Evolutionary conservation across 495 filamentous ascomycete genomes (phyloP).

Genomic region (Jackrogersella minutella): DNA sequence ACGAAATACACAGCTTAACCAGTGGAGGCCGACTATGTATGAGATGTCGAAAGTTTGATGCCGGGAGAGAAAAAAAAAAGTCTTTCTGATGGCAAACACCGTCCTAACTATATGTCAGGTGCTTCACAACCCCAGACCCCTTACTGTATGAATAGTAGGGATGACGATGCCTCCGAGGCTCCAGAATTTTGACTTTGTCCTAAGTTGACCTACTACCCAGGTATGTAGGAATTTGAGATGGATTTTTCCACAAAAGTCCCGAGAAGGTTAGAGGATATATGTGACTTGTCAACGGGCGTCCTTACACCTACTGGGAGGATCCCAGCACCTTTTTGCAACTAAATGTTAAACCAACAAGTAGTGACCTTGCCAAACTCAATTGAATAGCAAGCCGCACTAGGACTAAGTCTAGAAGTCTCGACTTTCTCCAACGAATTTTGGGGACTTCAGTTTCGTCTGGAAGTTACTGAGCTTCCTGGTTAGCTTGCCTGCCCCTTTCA

Average conservation of each 20-base stretch:
- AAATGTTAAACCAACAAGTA: constrained; percentile 38
- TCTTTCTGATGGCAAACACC: constrained; percentile 40
- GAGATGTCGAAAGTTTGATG: constrained; percentile 31
- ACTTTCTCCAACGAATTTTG: constrained; percentile 27
- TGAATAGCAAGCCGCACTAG: constrained; percentile 42
- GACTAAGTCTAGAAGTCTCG: constrained; percentile 15
- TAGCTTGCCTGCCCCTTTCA: constrained; percentile 6
- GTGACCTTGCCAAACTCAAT: constrained; percentile 42
- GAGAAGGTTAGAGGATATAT: constrained; percentile 37
- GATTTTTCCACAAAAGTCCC: constrained; percentile 40
- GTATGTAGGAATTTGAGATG: constrained; percentile 33
- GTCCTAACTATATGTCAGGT: constrained; percentile 33
- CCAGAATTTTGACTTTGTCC: constrained; percentile 41
- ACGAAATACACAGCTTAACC: constrained; percentile 6
- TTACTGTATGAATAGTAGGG: constrained; percentile 33
- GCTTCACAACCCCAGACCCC: constrained; percentile 25
- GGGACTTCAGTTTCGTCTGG: constrained; percentile 35
- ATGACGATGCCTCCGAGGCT: constrained; percentile 39
- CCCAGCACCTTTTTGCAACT: constrained; percentile 34
- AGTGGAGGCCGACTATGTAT: constrained; percentile 22
- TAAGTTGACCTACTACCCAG: constrained; percentile 36
- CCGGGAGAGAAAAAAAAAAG: constrained; percentile 33
- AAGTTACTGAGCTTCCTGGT: constrained; percentile 25
- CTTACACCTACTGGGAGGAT: constrained; percentile 35
- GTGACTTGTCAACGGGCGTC: constrained; percentile 37